phyloP scores from a whole-genome alignment of 805 yeast genomes.

The Metschnikowia reukaufii region DNA sequence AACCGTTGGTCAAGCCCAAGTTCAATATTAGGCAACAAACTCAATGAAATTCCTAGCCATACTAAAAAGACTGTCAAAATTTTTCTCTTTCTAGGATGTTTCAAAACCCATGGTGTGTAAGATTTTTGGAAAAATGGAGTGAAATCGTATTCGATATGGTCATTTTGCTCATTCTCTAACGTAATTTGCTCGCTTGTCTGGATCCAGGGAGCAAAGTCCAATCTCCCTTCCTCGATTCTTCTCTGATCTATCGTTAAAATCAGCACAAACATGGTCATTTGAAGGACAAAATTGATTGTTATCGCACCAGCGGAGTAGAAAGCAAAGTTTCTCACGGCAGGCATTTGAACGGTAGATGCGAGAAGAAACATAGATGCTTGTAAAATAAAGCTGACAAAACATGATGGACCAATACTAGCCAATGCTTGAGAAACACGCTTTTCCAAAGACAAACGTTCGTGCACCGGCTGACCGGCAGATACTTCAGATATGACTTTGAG shows the following conservation, averaged over 20 bases:
- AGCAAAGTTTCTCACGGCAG: slow-evolving; percentile 94
- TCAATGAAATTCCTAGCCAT: slow-evolving; percentile 68
- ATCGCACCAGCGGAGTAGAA: slow-evolving; percentile 87
- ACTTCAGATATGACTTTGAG: slow-evolving; percentile 53
- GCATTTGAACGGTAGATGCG: slow-evolving; percentile 86
- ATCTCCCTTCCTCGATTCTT: slow-evolving; percentile 55
- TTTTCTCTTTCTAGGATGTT: slow-evolving; percentile 44
- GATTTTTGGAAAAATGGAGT: slow-evolving; percentile 40
- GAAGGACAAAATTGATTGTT: slow-evolving; percentile 69
- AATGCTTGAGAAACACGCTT: slow-evolving; percentile 64
- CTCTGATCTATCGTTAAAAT: slow-evolving; percentile 65
- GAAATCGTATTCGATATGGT: slow-evolving; percentile 20
- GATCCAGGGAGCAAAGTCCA: slow-evolving; percentile 64
- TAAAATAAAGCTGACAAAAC: slow-evolving; percentile 70
- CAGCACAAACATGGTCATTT: slow-evolving; percentile 78
- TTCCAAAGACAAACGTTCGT: slow-evolving; percentile 37
- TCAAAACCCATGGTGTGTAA: slow-evolving; percentile 63
- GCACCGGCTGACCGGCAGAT: background rate
- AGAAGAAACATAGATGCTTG: slow-evolving; percentile 79
- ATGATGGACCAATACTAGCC: slow-evolving; percentile 82
- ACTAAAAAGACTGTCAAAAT: slow-evolving; percentile 55
- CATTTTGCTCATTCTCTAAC: background rate
- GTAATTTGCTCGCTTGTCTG: slow-evolving; percentile 20
- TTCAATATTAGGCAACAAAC: slow-evolving; percentile 64
- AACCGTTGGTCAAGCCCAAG: slow-evolving; percentile 87